Evolutionary conservation across 768 basidiomycete species (phyloP), one percentile per base, ranked within the genome.

Genomic region (Phylloporus rhodoxanthus): DNA sequence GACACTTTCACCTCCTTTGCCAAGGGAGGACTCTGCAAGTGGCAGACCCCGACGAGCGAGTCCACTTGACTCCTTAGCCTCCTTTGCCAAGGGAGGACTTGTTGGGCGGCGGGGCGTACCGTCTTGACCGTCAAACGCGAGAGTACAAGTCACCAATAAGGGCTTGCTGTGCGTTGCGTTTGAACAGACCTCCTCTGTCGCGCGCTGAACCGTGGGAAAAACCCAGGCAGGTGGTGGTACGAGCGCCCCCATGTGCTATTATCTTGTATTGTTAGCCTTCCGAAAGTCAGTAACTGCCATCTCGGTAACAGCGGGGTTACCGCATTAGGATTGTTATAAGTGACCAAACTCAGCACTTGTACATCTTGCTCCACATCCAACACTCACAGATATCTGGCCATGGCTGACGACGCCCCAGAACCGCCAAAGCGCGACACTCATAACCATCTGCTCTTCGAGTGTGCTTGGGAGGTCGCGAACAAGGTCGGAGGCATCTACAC

Each of bases 401-500:
- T 63, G 63, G 53, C 56, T 44, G 63, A 65, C 17, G 56, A 43
- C 6, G 19, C 33, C 8, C 11, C 37, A 41, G 63, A 67, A 19
- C 30, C 58, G 1, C 51, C 60, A 25, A 75, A 74, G 53, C 85
- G 90, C 71, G 87, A 90, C 69, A 81, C 89, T 43, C 81, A 81
- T 63, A 79, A 84, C 57, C 81, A 89, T 41, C 62, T 91, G 29
- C 85, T 96, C 63, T 96, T 96, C 64, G 93, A 96, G 66, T 91
- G 87, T 67, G 93, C 93, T 29, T 97, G 94, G 94, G 94, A 96
- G 73, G 94, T 96, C 60, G 93, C 87, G 29, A 96, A 97, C 81
- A 97, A 96, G 71, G 94, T 97, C 68, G 95, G 94, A 59, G 95
- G 95, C 54, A 97, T 97, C 70, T 97, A 97, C 78, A 97, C 95